Base-by-base conservation (phyloP, 768 basidiomycete genomes). In the Lentinula aciculospora region DNA sequence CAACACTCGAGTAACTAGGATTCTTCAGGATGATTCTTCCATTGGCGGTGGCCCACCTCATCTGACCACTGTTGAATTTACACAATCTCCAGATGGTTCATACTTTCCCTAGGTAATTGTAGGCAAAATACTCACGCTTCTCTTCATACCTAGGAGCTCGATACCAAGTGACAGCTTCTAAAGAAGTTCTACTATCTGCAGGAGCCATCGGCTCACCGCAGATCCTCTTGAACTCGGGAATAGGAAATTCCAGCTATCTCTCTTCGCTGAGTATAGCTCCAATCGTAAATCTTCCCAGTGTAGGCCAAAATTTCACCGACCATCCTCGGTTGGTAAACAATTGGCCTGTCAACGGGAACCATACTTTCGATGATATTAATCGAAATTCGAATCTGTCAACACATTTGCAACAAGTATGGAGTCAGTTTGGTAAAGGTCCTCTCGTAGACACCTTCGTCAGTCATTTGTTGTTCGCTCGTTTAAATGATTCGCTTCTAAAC, bases 171-270 rank as follows among this genome's bases (percentile, higher is more conserved):
- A 51, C 39, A 17, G 65, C 67, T 4, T 42, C 53, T 3, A 66
- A 65, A 44, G 68, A 69, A 56, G 61, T 69, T 17, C 51, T 70
- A 13, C 59, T 70, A 3, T 68, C 67, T 4, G 68, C 68, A 23
- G 68, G 68, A 9, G 32, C 63, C 1, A 58, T 67, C 49, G 67
- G 64, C 3, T 68, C 67, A 4, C 64, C 67, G 5, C 57, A 54
- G 4, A 59, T 66, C 13, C 60, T 65, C 17, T 32, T 65, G 39
- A 32, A 39, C 3, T 65, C 64, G 4, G 64, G 64, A 37, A 66
- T 67, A 37, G 66, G 66, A 10, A 40, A 61, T 23, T 17, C 32
- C 4, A 42, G 6, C 28, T 32, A 40, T 10, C 60, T 62, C 10
- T 8, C 37, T 4, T 36, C 47, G 7, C 19, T 57, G 13, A 49